Evolutionary conservation across 371 early-diverging fungal species (phyloP).

Genomic region (Mucor lusitanicus): DNA sequence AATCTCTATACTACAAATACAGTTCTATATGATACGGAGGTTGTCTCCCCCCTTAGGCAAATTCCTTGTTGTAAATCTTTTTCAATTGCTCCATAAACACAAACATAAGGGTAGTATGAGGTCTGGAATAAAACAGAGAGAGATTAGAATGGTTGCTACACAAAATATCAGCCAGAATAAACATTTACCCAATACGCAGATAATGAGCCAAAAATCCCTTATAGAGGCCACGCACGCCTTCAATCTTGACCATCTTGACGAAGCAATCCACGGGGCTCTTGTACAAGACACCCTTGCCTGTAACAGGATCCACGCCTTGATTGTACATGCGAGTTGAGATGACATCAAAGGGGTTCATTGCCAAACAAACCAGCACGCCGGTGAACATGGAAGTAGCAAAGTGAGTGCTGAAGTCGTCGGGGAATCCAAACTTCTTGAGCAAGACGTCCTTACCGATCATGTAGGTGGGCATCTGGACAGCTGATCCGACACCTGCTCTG

Average conservation of each 20-base stretch:
- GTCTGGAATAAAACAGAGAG: conserved; percentile 50
- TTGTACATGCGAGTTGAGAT: conserved; percentile 95
- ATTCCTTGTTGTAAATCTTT: conserved; percentile 32
- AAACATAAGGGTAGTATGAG: conserved; percentile 94
- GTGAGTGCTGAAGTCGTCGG: conserved; percentile 71
- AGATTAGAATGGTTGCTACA: not conserved
- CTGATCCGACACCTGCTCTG: conserved; percentile 88
- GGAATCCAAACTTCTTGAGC: conserved; percentile 60
- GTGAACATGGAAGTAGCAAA: conserved; percentile 80
- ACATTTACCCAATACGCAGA: conserved; percentile 84
- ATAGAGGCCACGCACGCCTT: conserved; percentile 86
- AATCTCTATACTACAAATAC: conserved; percentile 8
- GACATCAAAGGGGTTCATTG: conserved; percentile 98
- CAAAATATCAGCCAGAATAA: not conserved
- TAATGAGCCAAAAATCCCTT: conserved; percentile 95
- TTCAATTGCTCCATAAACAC: conserved; percentile 88
- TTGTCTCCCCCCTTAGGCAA: conserved; percentile 10
- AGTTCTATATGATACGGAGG: not conserved
- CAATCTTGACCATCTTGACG: conserved; percentile 78
- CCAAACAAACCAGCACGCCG: conserved; percentile 84
- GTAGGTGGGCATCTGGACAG: conserved; percentile 92
- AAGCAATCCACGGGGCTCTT: conserved; percentile 82
- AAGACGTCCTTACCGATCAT: conserved; percentile 78
- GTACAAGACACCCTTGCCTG: conserved; percentile 74
- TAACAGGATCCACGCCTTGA: conserved; percentile 72